Evolutionary conservation across 75 land plant genomes (phyloP).

Genomic region (Picea glauca): DNA sequence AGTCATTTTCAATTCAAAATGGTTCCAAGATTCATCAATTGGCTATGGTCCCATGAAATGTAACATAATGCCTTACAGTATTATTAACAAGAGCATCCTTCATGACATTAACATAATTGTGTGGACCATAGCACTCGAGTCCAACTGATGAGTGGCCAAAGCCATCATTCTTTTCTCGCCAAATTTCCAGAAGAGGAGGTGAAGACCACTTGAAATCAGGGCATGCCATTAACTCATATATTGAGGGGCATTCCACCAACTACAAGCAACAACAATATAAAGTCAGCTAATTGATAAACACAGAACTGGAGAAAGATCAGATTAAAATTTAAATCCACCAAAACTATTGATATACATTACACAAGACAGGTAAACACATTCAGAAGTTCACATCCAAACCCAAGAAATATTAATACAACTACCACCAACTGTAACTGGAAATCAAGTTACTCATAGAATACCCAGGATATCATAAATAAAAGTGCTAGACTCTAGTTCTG

Average conservation of each 20-base stretch:
- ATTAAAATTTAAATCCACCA: background rate
- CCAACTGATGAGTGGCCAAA: slow-evolving; percentile 33
- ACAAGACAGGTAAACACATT: background rate
- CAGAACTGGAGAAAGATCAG: background rate
- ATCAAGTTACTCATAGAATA: background rate
- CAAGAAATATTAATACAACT: background rate
- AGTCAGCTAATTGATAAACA: slow-evolving; percentile 7
- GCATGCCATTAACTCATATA: slow-evolving; percentile 89
- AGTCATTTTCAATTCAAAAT: background rate
- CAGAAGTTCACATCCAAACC: background rate
- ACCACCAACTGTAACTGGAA: background rate
- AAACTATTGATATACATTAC: slow-evolving; percentile 3
- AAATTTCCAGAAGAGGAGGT: slow-evolving; percentile 69
- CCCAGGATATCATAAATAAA: no score
- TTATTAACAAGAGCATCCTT: slow-evolving; percentile 72
- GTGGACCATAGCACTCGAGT: slow-evolving; percentile 59
- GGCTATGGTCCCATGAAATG: background rate
- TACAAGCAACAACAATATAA: slow-evolving; percentile 26
- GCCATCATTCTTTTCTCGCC: slow-evolving; percentile 51
- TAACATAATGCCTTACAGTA: slow-evolving; percentile 34
- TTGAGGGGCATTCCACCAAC: slow-evolving; percentile 97
- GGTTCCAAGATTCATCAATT: background rate
- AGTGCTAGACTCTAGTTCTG: no score
- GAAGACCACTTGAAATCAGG: slow-evolving; percentile 69
- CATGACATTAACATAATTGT: slow-evolving; percentile 43